A percentile compares a stretch with the other conserved stretches of the same genome.
These are phyloP conservation scores for Penicillium coprophilum DNA, from an alignment of 495 filamentous ascomycete genomes.

Conservation along the genomic window DNA sequence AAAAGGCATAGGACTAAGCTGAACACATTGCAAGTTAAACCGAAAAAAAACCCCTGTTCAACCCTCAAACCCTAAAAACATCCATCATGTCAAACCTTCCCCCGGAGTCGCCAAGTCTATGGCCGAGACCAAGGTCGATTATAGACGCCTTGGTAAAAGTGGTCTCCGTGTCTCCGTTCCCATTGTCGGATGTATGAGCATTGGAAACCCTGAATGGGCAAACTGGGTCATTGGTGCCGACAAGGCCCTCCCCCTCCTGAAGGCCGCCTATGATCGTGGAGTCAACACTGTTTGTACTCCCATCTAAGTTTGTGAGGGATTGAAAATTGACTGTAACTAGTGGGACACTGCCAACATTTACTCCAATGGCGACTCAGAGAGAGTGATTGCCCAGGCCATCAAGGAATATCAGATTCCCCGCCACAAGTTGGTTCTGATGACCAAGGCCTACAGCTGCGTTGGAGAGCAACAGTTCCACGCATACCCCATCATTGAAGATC, in stretches of 20 bases:
- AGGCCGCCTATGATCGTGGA: constrained; percentile 40
- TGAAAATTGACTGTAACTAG: neutral
- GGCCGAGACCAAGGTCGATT: constrained; percentile 1
- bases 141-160: neutral
- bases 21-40: neutral
- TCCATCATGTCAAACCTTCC: neutral
- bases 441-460: constrained; percentile 43
- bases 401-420: constrained; percentile 71
- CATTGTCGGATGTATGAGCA: constrained; percentile 16
- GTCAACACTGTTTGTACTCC: constrained; percentile 39
- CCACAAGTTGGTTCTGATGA: constrained; percentile 64
- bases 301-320: no score
- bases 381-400: constrained; percentile 70
- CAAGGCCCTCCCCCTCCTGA: constrained; percentile 31
- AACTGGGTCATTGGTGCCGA: constrained; percentile 14
- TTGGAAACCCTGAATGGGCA: constrained; percentile 11
- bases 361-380: constrained; percentile 66
- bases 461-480: constrained; percentile 3
- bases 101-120: neutral
- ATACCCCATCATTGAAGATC: neutral
- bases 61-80: neutral
- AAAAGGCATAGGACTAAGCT: neutral
- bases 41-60: no score
- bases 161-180: constrained; percentile 12
- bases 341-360: constrained; percentile 48